Conservation (phyloP, 768 basidiomycete genomes). For the Suillus discolor region DNA sequence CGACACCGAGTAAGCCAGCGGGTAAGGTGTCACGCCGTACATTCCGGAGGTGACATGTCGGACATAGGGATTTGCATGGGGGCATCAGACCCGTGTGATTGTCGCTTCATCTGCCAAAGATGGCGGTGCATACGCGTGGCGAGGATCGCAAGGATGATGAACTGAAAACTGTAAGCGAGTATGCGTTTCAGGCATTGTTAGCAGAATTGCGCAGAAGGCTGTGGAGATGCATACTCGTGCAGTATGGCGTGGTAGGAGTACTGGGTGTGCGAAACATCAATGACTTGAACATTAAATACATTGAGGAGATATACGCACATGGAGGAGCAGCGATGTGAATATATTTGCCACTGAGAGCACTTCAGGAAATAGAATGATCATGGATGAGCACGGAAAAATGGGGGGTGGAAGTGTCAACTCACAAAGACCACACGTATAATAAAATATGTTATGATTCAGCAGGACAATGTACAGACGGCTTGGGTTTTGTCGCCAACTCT, state of each 20-base stretch:
- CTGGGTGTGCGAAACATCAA: not conserved
- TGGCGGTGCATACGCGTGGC: not conserved
- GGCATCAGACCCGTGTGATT: not conserved
- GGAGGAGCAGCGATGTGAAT: not conserved
- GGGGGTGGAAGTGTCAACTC: not conserved
- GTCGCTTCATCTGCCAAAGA: not conserved
- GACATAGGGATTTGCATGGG: not conserved
- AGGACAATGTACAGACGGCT: not conserved
- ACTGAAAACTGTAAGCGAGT: not conserved
- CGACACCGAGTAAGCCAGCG: not conserved
- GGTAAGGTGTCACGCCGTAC: not conserved
- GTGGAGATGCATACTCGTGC: not conserved
- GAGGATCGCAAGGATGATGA: not conserved
- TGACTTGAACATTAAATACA: not conserved
- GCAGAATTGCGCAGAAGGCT: not conserved
- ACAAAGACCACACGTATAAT: not conserved
- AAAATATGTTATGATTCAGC: not conserved
- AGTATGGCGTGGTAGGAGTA: slow-evolving; percentile 1
- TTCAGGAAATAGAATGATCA: not conserved
- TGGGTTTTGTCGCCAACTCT: not conserved
- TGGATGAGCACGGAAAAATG: not conserved
- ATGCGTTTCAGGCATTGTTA: not conserved
- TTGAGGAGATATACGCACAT: not conserved
- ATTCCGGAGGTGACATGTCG: not conserved
- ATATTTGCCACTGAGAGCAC: not conserved